A percentile compares a stretch with the other conserved stretches of the same genome.
phyloP scores from a whole-genome alignment of 2,329 filamentous ascomycete genomes.

The Colletotrichum salicis region DNA sequence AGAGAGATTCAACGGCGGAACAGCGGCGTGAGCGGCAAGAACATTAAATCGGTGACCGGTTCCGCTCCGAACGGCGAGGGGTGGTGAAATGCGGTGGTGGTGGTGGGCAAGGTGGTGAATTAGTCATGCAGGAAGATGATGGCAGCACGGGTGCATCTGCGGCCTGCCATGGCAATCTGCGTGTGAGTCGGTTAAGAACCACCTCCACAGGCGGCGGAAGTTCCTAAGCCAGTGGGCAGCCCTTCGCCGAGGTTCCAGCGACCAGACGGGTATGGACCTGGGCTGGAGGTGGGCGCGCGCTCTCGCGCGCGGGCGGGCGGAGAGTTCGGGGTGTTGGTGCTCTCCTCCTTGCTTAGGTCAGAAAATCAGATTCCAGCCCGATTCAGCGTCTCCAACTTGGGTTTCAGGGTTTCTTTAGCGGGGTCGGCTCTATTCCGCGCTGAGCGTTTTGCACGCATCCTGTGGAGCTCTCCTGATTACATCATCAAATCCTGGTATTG shows the following conservation, averaged over 20 bases:
- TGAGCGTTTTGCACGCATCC: not conserved
- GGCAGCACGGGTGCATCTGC: conserved; percentile 15
- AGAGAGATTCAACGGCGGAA: not conserved
- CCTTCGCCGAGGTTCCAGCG: conserved; percentile 34
- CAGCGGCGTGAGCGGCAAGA: not conserved
- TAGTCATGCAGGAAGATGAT: conserved; percentile 31
- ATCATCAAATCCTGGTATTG: conserved; percentile 30
- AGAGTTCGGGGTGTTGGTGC: conserved; percentile 1
- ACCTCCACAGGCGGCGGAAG: not conserved
- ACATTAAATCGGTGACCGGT: conserved; percentile 27
- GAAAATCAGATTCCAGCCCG: no score
- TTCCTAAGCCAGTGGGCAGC: not conserved
- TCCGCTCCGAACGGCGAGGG: conserved; percentile 28
- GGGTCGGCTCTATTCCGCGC: conserved; percentile 15
- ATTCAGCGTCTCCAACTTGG: conserved; percentile 6
- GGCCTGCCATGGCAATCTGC: not conserved
- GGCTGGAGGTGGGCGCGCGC: not conserved
- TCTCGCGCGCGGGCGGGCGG: conserved; percentile 12
- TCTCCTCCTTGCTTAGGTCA: not conserved
- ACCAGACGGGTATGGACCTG: not conserved
- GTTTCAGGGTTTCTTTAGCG: conserved; percentile 31
- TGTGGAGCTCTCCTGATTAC: conserved; percentile 23
- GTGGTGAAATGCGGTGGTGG: conserved; percentile 11
- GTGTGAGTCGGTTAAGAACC: not conserved
- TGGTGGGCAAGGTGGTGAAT: conserved; percentile 10